Base-by-base conservation (phyloP, 202 grass and related monocot species). In the Zizania palustris region DNA sequence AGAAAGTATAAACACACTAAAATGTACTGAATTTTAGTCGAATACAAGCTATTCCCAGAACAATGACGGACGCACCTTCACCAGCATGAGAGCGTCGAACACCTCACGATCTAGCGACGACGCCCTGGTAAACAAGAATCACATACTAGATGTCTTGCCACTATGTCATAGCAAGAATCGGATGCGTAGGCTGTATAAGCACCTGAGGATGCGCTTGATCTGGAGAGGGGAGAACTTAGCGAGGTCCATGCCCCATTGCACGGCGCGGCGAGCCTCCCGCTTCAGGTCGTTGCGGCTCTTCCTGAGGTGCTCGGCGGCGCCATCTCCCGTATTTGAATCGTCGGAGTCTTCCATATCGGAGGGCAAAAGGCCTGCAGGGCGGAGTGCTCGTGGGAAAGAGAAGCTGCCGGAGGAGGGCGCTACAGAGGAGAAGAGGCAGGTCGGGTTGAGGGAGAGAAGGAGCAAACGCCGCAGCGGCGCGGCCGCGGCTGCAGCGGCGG, bases 281-380 rank as follows among this genome's bases (percentile, higher is more conserved):
- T 98, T 98, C 72, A 92, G 85, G 49, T 88, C 91, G 77, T 90
- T 98, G 40, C 83, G 87, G 78, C 91, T 98, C 87, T 73, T 93
- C 80, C 34, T 86, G 11, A 82, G 67, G 44, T 54, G 0, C 45
- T 3, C 81, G 62, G 36, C 45, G 73, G 22, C 22, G 76, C 38
- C 69, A 9, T 15, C 69, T 43, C 65, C 46, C 12, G 41, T 34
- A 38, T 87, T 66, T 9, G 40, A 7, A 33, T 82, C 87, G 15
- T 74, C 76, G 13, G 79, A 21, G 16, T 82, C 87, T 53, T 84
- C 84, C 42, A 9, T 37, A 11, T 64, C 77, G 48, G 71, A 37
- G 20, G 85, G 82, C 39, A 66, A n/a, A 3, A 81, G 74, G 5
- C 55, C 66, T 6, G 72, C 35, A 18, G 91, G 84, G 19, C 84